A percentile compares a stretch with the other conserved stretches of the same genome.
These are phyloP conservation scores for Rhizomucor pusillus DNA, from an alignment of 371 early-diverging fungal species.

Conservation along the genomic window DNA sequence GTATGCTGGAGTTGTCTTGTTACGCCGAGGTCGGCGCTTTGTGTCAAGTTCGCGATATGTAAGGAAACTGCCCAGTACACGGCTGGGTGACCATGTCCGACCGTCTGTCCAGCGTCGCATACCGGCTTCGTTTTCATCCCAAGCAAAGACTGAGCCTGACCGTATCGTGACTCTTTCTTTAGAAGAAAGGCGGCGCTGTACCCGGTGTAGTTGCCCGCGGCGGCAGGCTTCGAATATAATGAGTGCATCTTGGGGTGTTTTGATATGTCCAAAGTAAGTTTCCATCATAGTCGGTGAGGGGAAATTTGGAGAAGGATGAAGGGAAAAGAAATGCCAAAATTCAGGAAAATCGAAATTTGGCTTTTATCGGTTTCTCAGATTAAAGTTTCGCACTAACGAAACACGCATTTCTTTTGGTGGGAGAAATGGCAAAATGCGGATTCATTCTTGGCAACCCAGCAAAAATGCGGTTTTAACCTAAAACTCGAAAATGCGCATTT, in stretches of 20 bases:
- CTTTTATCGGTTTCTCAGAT: neutral
- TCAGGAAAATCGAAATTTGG: neutral
- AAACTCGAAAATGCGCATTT: conserved; percentile 11
- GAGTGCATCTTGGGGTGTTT: conserved; percentile 79
- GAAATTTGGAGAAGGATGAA: conserved; percentile 15
- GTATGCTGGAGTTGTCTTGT: conserved; percentile 11
- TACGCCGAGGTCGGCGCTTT: conserved; percentile 37
- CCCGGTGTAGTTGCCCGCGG: conserved; percentile 58
- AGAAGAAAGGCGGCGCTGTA: conserved; percentile 77
- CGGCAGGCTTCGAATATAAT: conserved; percentile 82
- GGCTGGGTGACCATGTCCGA: conserved; percentile 82
- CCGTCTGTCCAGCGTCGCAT: conserved; percentile 94
- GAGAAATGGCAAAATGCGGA: neutral
- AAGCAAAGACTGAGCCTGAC: conserved; percentile 87
- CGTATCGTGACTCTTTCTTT: conserved; percentile 74
- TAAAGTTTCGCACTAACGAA: neutral
- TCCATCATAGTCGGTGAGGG: conserved; percentile 44
- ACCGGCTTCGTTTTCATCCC: conserved; percentile 86
- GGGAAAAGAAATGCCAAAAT: conserved; percentile 18
- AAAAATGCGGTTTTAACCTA: conserved; percentile 1
- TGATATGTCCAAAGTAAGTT: conserved; percentile 76
- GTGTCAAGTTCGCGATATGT: conserved; percentile 78
- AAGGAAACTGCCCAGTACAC: conserved; percentile 80
- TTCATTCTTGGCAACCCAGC: neutral
- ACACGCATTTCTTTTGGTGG: neutral